These are phyloP conservation scores for Aspergillus sergii DNA, from an alignment of 2,329 filamentous ascomycete species.

Conservation along the genomic window DNA sequence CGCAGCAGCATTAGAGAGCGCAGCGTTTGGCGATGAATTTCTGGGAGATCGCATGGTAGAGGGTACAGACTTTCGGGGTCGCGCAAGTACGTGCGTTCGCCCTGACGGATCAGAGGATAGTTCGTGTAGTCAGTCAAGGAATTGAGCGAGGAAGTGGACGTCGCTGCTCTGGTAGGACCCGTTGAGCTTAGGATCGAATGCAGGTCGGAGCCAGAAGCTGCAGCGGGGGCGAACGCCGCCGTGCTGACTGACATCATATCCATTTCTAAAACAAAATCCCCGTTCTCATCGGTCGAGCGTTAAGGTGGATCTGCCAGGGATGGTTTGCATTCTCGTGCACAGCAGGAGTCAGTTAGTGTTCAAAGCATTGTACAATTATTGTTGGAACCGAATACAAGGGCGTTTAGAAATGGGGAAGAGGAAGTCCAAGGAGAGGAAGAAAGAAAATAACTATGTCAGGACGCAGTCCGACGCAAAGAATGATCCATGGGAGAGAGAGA, in stretches of 20 bases:
- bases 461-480: constrained; percentile 1
- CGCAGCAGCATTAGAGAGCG: constrained; percentile 79
- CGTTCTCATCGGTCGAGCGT: constrained; percentile 22
- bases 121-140: constrained; percentile 43
- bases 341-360: background rate
- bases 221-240: constrained; percentile 27
- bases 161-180: constrained; percentile 29
- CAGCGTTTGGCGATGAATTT: constrained; percentile 84
- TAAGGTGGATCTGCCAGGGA: constrained; percentile 12
- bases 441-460: constrained; percentile 8
- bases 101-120: constrained; percentile 68
- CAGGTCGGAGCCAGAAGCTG: constrained; percentile 36
- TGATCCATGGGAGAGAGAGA: constrained; percentile 10
- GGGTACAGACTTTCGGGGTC: constrained; percentile 75
- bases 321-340: constrained; percentile 31
- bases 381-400: background rate
- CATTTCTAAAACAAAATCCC: constrained; percentile 21
- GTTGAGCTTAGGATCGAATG: constrained; percentile 38
- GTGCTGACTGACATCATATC: constrained; percentile 35
- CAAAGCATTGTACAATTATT: constrained; percentile 3
- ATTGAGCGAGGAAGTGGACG: constrained; percentile 40
- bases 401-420: background rate
- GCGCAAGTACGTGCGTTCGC: constrained; percentile 81
- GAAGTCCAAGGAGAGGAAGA: constrained; percentile 3
- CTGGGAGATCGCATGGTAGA: constrained; percentile 82